phyloP scores from a whole-genome alignment of 805 yeast genomes.

The Yarrowia divulgata region DNA sequence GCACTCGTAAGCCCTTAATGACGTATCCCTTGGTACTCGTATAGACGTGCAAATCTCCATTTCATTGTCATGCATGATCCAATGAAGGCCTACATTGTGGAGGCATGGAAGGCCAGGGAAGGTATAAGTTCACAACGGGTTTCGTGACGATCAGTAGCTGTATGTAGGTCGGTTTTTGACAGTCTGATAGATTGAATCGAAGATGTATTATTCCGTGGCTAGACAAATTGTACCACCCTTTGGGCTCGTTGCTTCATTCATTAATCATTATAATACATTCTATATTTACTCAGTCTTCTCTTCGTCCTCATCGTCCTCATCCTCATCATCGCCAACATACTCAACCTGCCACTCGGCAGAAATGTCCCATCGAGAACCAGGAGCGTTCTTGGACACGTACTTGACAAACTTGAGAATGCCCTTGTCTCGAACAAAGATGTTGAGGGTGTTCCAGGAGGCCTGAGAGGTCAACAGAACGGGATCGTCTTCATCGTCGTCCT shows the following conservation, averaged over 20 bases:
- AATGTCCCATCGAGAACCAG: slow-evolving; percentile 93
- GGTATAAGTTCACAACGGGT: not conserved
- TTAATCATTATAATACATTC: slow-evolving; percentile 15
- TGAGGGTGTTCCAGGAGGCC: slow-evolving; percentile 83
- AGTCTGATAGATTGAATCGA: too few relatives aligned
- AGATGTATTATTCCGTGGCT: too few relatives aligned
- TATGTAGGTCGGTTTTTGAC: too few relatives aligned
- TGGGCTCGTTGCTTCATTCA: not conserved
- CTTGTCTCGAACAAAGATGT: slow-evolving; percentile 80
- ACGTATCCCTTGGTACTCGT: too few relatives aligned
- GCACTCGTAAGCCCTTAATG: too few relatives aligned
- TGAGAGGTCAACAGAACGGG: slow-evolving; percentile 79
- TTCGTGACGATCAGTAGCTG: not conserved
- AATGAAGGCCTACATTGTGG: not conserved
- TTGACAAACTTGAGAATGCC: slow-evolving; percentile 90
- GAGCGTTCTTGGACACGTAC: slow-evolving; percentile 86
- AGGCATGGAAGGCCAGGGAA: slow-evolving; percentile 11
- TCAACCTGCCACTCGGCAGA: slow-evolving; percentile 79
- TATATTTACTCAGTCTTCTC: not conserved
- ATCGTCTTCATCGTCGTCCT: slow-evolving; percentile 67
- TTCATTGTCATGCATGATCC: slow-evolving; percentile 2
- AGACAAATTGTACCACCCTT: too few relatives aligned
- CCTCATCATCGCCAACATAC: slow-evolving; percentile 56
- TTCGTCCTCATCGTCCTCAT: slow-evolving; percentile 45
- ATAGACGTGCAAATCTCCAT: too few relatives aligned